Evolutionary conservation across 129 eudicot species (phyloP).

Genomic region (Escallonia rubra): DNA sequence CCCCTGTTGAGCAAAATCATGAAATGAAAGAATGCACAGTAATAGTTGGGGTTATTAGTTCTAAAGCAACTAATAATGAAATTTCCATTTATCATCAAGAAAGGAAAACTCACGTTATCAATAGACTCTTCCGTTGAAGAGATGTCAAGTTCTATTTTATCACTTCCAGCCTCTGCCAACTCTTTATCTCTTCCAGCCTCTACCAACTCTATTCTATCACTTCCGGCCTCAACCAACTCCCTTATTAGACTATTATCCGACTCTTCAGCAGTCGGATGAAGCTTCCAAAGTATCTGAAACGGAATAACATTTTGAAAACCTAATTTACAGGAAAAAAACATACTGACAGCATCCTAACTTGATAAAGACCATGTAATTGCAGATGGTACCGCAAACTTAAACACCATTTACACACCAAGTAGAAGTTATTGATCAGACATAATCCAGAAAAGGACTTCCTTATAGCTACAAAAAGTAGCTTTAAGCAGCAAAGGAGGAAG

Average conservation of each 20-base stretch:
- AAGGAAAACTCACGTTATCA: neutral
- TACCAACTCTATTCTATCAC: slow-evolving; percentile 21
- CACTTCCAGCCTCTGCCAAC: too few species aligned
- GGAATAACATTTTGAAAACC: neutral
- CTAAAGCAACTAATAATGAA: too few species aligned
- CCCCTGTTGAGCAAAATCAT: slow-evolving; percentile 15
- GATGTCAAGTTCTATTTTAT: neutral
- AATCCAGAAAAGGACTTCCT: neutral
- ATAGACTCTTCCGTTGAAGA: neutral
- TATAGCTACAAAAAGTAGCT: too few species aligned
- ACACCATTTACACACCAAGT: neutral
- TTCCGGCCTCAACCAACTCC: slow-evolving; percentile 22
- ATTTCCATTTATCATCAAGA: neutral
- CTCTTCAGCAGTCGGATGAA: slow-evolving; percentile 47
- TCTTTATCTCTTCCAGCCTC: neutral
- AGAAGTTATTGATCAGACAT: neutral
- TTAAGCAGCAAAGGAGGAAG: too few species aligned
- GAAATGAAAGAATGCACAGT: neutral
- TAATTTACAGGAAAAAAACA: neutral
- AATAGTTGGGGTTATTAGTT: neutral
- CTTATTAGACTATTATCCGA: slow-evolving; percentile 30
- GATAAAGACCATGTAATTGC: neutral
- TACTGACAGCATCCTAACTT: neutral
- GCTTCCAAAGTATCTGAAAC: slow-evolving; percentile 46
- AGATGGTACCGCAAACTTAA: neutral